Evolutionary conservation across 495 filamentous ascomycete genomes (phyloP), one percentile per base, ranked within the genome.

Genomic region (Hypoxylon fuscum): DNA sequence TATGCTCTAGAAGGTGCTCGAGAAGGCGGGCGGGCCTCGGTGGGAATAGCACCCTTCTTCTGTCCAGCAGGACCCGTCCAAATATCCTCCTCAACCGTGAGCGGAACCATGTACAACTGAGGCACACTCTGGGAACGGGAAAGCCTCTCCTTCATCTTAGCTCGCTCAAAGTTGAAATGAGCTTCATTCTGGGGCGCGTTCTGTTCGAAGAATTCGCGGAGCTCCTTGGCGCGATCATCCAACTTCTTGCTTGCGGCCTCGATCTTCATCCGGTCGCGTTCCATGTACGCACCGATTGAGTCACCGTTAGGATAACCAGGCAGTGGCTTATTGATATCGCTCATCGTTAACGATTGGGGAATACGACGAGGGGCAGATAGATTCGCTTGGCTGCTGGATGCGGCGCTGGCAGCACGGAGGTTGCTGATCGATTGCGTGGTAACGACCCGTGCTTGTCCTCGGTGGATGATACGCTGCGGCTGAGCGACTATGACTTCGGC

Each of bases 271-370:
- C 18, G 15, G 7, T 55, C 12, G 14, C 40, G 45, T 14, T 44
- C 37, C 29, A 55, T 37, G 17, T 62, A 62, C 8, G 44, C 51
- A 3, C 25, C 45, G 0, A 55, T 25, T 3, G 51, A 44, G 22
- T 62, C 51, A 8, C 42, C 14, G n/a, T 27, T 2, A 11, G 58
- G 42, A 7, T 35, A 43, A 8, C 9, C 9, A 0, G 23, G 42
- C 0, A 42, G 7, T 25, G 43, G 31, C 9, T 52, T 53, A n/a
- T 60, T 23, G 0, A 53, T n/a, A 21, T 53, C 35, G 4, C 10
- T 1, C 48, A 47, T 41, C 1, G 57, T 53, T 0, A 31, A 32
- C 6, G 57, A 60, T 2, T 9, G 12, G 12, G 32, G 12, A 2
- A 35, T 2, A 35, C 25, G 25, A 8, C 8, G 8, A 27, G 25